These are phyloP conservation scores for Lipomyces spencermartinsiae DNA, from an alignment of 805 yeast species.

Conservation along the genomic window DNA sequence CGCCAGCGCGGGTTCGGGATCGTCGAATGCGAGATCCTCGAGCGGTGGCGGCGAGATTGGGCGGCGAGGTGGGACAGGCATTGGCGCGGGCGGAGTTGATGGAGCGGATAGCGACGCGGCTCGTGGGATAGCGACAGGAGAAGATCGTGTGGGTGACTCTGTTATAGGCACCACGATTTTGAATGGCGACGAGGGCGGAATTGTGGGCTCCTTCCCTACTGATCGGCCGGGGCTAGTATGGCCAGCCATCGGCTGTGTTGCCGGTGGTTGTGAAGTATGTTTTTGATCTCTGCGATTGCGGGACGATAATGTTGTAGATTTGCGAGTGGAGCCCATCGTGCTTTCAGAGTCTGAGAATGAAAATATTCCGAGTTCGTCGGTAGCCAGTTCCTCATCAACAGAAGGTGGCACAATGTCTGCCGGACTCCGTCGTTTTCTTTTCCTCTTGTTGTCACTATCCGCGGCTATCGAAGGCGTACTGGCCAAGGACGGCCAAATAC, in stretches of 20 bases:
- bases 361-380: background rate
- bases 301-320: background rate
- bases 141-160: background rate
- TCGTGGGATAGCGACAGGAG: background rate
- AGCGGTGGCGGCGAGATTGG: conserved; percentile 26
- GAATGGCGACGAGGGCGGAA: background rate
- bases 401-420: background rate
- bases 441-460: background rate
- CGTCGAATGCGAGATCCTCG: conserved; percentile 22
- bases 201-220: background rate
- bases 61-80: conserved; percentile 1
- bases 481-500: background rate
- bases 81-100: background rate
- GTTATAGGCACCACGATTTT: background rate
- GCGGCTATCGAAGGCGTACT: conserved; percentile 2
- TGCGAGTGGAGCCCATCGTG: background rate
- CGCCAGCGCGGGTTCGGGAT: conserved; percentile 6
- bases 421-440: background rate
- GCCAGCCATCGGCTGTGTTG: background rate
- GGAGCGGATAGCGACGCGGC: background rate
- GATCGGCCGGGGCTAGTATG: background rate
- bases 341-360: background rate
- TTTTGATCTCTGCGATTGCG: background rate
- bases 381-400: background rate
- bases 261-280: background rate